Conservation (phyloP, 257 asterid genomes). For the Pogostemon cablin region DNA sequence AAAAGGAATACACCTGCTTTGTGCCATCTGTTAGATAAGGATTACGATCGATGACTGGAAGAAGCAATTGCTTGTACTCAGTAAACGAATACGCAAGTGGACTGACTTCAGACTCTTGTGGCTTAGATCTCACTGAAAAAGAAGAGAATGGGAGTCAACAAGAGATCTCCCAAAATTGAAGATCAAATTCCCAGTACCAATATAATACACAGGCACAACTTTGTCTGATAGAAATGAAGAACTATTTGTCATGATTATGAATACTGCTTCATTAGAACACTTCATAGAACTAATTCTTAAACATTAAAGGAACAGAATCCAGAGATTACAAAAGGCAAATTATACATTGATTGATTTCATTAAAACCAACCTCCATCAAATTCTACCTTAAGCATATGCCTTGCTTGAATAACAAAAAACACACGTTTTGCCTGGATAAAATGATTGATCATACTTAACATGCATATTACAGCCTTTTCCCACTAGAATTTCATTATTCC, state of each 20-base stretch:
- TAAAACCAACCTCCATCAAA: conserved; percentile 9
- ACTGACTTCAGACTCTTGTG: conserved; percentile 54
- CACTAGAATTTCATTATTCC: neutral
- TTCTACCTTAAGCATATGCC: neutral
- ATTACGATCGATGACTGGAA: conserved; percentile 87
- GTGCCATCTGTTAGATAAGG: conserved; percentile 95
- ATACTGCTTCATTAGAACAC: neutral
- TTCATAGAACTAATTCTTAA: neutral
- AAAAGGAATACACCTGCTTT: conserved; percentile 62
- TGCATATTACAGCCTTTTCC: neutral
- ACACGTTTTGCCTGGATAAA: neutral
- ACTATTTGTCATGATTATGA: neutral
- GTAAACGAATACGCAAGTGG: conserved; percentile 57
- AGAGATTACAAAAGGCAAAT: neutral
- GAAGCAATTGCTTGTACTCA: conserved; percentile 83
- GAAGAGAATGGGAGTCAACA: conserved; percentile 24
- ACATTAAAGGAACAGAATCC: neutral
- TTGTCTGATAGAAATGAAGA: neutral
- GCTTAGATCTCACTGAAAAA: conserved; percentile 57
- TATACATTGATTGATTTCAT: neutral
- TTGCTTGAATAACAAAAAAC: neutral
- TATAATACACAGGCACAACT: neutral
- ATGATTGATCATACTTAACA: neutral
- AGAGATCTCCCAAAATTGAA: conserved; percentile 2
- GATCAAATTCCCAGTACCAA: conserved; percentile 10